A percentile compares a stretch with the other conserved stretches of the same genome.
Evolutionary conservation across 1,139 yeast species (phyloP).

Genomic region (Entelexis paramagnoliae): DNA sequence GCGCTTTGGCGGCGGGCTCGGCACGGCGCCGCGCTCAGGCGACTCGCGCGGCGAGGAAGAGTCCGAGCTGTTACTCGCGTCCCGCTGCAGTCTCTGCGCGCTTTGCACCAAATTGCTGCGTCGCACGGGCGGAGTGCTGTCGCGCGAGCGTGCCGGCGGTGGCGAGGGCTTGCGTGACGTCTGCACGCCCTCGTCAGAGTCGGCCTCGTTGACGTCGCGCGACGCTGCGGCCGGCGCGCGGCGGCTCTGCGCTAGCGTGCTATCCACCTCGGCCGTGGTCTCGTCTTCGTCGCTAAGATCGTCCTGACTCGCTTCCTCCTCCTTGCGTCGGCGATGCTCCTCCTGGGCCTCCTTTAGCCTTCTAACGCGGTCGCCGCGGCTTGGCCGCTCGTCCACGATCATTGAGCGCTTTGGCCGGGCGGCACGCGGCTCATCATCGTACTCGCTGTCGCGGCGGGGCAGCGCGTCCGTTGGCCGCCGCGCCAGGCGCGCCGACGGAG

Average conservation of each 20-base stretch:
- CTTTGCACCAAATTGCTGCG: constrained; percentile 14
- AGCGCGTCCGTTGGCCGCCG: not conserved
- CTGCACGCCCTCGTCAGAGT: not conserved
- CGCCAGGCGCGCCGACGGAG: not conserved
- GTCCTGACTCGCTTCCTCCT: constrained; percentile 7
- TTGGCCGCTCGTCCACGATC: constrained; percentile 13
- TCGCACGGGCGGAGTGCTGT: not conserved
- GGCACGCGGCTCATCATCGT: not conserved
- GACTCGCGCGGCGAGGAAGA: not conserved
- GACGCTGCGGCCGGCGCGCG: not conserved
- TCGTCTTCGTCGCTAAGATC: not conserved
- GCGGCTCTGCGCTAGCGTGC: not conserved
- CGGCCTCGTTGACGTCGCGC: not conserved
- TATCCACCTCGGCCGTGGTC: not conserved
- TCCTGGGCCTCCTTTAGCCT: constrained; percentile 19
- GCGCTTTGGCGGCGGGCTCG: not conserved
- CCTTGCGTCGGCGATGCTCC: constrained; percentile 15
- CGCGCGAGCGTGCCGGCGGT: constrained; percentile 3
- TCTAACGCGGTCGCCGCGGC: constrained; percentile 19
- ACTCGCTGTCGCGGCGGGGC: not conserved
- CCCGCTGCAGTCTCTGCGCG: constrained; percentile 9
- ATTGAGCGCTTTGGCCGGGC: constrained; percentile 5
- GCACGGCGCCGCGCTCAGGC: not conserved
- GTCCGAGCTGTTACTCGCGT: not conserved
- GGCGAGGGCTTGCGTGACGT: not conserved